A percentile compares a stretch with the other conserved stretches of the same genome.
phyloP scores from a whole-genome alignment of 2,329 filamentous ascomycete genomes.

The Orbilia oligospora region DNA sequence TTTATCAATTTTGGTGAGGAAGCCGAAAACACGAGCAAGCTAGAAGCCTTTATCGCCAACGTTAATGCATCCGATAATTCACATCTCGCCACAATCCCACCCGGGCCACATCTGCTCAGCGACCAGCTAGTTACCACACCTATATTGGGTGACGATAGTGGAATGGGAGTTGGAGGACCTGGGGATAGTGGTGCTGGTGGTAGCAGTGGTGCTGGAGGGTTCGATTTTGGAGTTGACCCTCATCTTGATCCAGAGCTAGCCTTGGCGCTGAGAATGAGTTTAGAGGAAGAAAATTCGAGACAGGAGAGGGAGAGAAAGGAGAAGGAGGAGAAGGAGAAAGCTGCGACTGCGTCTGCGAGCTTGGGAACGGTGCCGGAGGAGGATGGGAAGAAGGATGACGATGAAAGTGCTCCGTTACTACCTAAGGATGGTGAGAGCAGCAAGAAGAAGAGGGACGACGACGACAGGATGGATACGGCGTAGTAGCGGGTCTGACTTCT shows the following conservation, averaged over 20 bases:
- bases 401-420: slow-evolving; percentile 77
- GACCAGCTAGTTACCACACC: slow-evolving; percentile 91
- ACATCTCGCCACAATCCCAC: slow-evolving; percentile 89
- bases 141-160: slow-evolving; percentile 87
- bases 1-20: slow-evolving; percentile 96
- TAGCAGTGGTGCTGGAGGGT: slow-evolving; percentile 73
- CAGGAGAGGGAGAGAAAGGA: slow-evolving; percentile 87
- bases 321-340: slow-evolving; percentile 79
- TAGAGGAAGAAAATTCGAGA: slow-evolving; percentile 96
- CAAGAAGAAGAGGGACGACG: slow-evolving; percentile 69
- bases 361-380: slow-evolving; percentile 88
- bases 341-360: slow-evolving; percentile 65
- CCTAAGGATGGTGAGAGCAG: slow-evolving; percentile 77
- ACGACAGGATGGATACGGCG: slow-evolving; percentile 93
- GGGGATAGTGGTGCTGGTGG: slow-evolving; percentile 68
- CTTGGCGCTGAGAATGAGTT: slow-evolving; percentile 93
- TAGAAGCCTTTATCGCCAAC: slow-evolving; percentile 91
- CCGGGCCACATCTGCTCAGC: slow-evolving; percentile 90
- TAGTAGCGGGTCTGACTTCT: slow-evolving; percentile 67
- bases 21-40: slow-evolving; percentile 88
- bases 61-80: slow-evolving; percentile 94
- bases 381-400: slow-evolving; percentile 65
- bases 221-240: slow-evolving; percentile 90
- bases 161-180: slow-evolving; percentile 72
- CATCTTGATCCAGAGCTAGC: slow-evolving; percentile 93